Evolutionary conservation across 2,329 filamentous ascomycete species (phyloP), one percentile per base, ranked within the genome.

Genomic region (Juglanconis juglandina): DNA sequence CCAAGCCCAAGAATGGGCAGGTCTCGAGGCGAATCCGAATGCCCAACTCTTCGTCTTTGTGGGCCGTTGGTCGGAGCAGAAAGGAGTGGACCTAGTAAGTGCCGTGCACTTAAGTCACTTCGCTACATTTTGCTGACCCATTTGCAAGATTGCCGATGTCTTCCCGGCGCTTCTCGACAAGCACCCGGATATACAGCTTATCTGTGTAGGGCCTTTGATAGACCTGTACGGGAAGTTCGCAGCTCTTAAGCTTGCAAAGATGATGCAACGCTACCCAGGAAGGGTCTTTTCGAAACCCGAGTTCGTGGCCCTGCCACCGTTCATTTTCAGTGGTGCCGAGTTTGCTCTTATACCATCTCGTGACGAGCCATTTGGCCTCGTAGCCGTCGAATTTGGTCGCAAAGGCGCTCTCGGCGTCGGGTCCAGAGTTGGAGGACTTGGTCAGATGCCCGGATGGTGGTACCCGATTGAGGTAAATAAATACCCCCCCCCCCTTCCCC

Each of bases 381-480:
- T 89, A 5, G 87, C 86, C 35, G 86, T 89, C 49, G 86, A 89
- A 67, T 89, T 89, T 65, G 86, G 86, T 59, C 79, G 87, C 32
- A 88, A 89, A 70, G 87, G 86, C 66, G 87, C 86, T 24, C 77
- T 89, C 48, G 86, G 86, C 66, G 84, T 89, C 59, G 87, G 86
- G 50, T 84, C 86, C 42, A 79, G 85, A 57, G 87, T 89, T 42
- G 86, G 86, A 65, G 87, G 86, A 58, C 77, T 89, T 30, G 85
- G 86, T n/a, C 83, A 87, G 68, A 88, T 89, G 86, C 87, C 87
- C 24, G 87, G 87, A 32, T 88, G 86, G 82, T 89, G 86, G 86
- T 89, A 84, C 70, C 84, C 53, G 76, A 63, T 63, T 17, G 61
- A 63, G 44, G 44, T 47, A 47, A 24, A 14, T 13, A 11, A n/a